Evolutionary conservation across 208 protist genomes (phyloP), one percentile per base, ranked within the genome.

Genomic region (Acanthamoeba triangularis): DNA sequence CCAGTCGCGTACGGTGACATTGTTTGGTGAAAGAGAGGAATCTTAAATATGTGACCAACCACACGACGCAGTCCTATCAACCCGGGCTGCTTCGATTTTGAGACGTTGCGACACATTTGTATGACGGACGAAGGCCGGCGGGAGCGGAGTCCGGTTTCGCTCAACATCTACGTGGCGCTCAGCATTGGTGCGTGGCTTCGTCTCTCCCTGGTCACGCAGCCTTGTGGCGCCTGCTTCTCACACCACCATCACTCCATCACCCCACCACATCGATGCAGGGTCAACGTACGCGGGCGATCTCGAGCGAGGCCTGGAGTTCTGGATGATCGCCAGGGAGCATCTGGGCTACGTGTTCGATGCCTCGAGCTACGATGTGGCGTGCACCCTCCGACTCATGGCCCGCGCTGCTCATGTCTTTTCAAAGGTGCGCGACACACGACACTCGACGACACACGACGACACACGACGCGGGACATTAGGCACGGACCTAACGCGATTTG

Each of bases 61-160:
- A 6, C 11, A 4, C 2, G 41, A n/a, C 11, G 35, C 13, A 78
- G 69, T 78, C 69, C 69, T 0, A 78, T 78, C 69, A 78, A 78
- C 35, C 69, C 69, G 69, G 69, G 69, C n/a, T 78, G 69, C 69
- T 78, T 78, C 69, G 35, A 78, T 23, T 78, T 78, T 78, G 69
- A 78, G 69, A 78, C 69, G 35, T 33, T 78, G 35, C n/a, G 69
- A 8, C 69, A 78, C 35, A 78, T 78, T 23, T 78, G 69, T 16
- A 35, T 78, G 69, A 47, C 30, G 2, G 69, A 78, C 30, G 69
- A 78, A 2, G 69, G 69, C 6, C 0, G 69, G 5, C n/a, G 14
- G 11, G 69, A 78, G 35, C 69, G 69, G 20, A 78, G 69, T 8
- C 69, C 69, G 2, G 69, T 78, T 2, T 78, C 69, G 4, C 69